Evolutionary conservation across 2,329 filamentous ascomycete species (phyloP).

Genomic region (Pezicula rhizophila): DNA sequence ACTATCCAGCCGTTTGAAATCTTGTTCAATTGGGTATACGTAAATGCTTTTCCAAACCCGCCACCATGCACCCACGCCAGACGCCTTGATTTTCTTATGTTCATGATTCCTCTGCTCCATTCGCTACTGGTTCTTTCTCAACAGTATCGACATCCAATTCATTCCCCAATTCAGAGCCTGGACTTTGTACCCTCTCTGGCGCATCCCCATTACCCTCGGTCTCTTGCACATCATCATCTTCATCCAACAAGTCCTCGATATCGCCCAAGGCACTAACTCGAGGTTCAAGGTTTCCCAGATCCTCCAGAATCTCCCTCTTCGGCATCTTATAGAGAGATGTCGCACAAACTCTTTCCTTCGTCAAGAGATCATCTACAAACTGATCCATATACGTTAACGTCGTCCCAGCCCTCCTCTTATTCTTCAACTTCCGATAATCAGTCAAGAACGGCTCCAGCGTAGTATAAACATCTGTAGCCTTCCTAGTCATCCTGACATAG

Average conservation of each 20-base stretch:
- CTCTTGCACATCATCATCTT: not conserved
- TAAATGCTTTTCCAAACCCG: not conserved
- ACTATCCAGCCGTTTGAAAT: too few species aligned
- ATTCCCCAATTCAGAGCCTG: not conserved
- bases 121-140: not conserved
- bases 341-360: conserved; percentile 82
- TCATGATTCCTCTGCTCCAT: not conserved
- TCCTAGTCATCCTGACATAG: conserved; percentile 84
- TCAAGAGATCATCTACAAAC: conserved; percentile 87
- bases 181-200: not conserved
- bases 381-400: conserved; percentile 78
- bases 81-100: not conserved
- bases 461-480: conserved; percentile 72
- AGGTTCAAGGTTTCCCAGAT: conserved; percentile 80
- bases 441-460: conserved; percentile 76
- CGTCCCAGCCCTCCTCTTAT: conserved; percentile 69
- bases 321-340: conserved; percentile 92
- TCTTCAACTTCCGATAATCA: conserved; percentile 77
- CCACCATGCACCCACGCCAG: not conserved
- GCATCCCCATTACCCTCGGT: not conserved
- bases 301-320: conserved; percentile 74
- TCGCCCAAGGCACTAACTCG: conserved; percentile 78
- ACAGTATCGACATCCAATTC: not conserved
- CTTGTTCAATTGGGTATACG: not conserved
- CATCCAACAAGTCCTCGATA: conserved; percentile 62